These are phyloP conservation scores for Hymenoscyphus scutula DNA, from an alignment of 2,329 filamentous ascomycete genomes.

Conservation along the genomic window DNA sequence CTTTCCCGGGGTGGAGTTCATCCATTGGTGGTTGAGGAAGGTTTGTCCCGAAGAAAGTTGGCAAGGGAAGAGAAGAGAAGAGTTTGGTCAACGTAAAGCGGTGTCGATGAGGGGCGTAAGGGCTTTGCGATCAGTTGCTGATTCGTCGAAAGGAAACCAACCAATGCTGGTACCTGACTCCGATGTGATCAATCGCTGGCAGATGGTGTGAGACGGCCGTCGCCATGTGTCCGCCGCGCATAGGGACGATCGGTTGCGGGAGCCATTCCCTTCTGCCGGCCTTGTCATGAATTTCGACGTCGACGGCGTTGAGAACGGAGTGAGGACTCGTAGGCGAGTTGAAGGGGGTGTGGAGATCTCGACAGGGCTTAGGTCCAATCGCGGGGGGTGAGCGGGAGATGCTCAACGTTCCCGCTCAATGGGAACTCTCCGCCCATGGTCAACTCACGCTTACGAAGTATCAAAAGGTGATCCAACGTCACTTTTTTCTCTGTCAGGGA, in stretches of 20 bases:
- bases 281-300: neutral
- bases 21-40: neutral
- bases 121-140: conserved; percentile 5
- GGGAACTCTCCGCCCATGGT: neutral
- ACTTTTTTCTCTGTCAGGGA: neutral
- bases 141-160: neutral
- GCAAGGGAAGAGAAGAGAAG: neutral
- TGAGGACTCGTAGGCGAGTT: neutral
- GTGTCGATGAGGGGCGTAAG: neutral
- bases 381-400: conserved; percentile 7
- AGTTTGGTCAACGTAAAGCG: neutral
- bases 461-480: neutral
- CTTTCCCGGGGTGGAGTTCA: neutral
- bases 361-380: conserved; percentile 8
- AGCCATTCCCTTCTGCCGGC: neutral
- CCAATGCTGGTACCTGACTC: conserved; percentile 4
- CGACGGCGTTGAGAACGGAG: neutral
- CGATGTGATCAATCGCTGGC: neutral
- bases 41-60: neutral
- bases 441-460: conserved; percentile 2
- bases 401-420: conserved; percentile 1
- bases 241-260: neutral
- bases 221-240: conserved; percentile 5
- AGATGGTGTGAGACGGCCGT: neutral
- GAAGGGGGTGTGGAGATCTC: conserved; percentile 6